Evolutionary conservation across 371 early-diverging fungal species (phyloP).

Genomic region (Mucor saturninus): DNA sequence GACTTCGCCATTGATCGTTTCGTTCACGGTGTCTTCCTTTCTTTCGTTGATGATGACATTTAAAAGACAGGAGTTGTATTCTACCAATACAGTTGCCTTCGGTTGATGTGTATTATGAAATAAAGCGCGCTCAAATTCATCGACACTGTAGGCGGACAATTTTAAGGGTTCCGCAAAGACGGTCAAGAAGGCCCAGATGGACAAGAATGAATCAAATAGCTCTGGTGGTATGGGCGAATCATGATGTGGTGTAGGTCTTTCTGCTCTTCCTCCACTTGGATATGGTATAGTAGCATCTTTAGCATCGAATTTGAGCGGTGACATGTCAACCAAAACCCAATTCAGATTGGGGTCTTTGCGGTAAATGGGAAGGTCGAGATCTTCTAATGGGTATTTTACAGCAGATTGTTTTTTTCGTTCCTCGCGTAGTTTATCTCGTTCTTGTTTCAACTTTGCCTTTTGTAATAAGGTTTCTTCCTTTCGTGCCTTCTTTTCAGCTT

Average conservation of each 20-base stretch:
- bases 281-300: conserved; percentile 38
- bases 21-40: conserved; percentile 40
- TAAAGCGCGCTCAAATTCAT: conserved; percentile 49
- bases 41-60: conserved; percentile 57
- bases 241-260: conserved; percentile 38
- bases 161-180: conserved; percentile 50
- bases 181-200: conserved; percentile 46
- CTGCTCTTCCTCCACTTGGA: conserved; percentile 45
- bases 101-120: conserved; percentile 29
- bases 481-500: conserved; percentile 48
- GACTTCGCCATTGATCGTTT: conserved; percentile 37
- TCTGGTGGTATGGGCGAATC: conserved; percentile 33
- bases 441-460: conserved; percentile 37
- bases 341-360: conserved; percentile 52
- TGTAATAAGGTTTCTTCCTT: conserved; percentile 45
- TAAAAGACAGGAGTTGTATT: conserved; percentile 39
- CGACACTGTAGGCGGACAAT: conserved; percentile 43
- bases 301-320: conserved; percentile 30
- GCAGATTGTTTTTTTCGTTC: conserved; percentile 43
- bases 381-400: conserved; percentile 69
- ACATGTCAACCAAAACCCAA: conserved; percentile 51
- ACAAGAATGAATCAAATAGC: conserved; percentile 39
- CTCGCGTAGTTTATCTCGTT: conserved; percentile 38
- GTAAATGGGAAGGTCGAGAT: conserved; percentile 60
- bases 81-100: conserved; percentile 38